phyloP scores from a whole-genome alignment of 140 eudicot genomes.

The Ambrosia hybrid region DNA sequence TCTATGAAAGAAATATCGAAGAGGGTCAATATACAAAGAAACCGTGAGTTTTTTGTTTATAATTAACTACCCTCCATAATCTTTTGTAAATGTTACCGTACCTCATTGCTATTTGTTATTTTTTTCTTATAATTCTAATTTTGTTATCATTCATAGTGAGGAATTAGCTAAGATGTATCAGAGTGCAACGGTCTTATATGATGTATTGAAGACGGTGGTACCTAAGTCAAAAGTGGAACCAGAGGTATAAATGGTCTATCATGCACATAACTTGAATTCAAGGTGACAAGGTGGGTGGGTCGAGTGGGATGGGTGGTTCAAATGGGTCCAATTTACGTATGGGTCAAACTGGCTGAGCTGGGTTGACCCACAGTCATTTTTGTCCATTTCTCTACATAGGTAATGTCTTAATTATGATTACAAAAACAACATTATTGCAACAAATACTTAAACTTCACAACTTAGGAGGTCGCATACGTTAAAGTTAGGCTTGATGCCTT shows the following conservation, averaged over 20 bases:
- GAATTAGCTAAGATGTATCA: conserved; percentile 88
- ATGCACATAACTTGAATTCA: neutral
- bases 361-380: no score
- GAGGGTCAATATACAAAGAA: conserved; percentile 86
- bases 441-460: neutral
- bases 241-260: conserved; percentile 50
- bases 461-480: no score
- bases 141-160: conserved; percentile 49
- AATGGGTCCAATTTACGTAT: neutral
- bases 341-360: no score
- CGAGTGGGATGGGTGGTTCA: neutral
- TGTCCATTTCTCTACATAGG: no score
- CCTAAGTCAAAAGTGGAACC: conserved; percentile 59
- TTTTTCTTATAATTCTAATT: neutral
- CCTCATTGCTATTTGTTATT: neutral
- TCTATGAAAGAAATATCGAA: conserved; percentile 64
- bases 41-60: conserved; percentile 59
- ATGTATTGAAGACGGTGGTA: conserved; percentile 80
- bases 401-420: neutral
- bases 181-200: conserved; percentile 89
- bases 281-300: neutral
- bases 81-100: neutral
- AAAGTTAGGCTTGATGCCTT: no score
- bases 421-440: conserved; percentile 2
- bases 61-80: conserved; percentile 3